Base-by-base conservation (phyloP, 2,329 filamentous ascomycete genomes). In the Microascus cirrosus region DNA sequence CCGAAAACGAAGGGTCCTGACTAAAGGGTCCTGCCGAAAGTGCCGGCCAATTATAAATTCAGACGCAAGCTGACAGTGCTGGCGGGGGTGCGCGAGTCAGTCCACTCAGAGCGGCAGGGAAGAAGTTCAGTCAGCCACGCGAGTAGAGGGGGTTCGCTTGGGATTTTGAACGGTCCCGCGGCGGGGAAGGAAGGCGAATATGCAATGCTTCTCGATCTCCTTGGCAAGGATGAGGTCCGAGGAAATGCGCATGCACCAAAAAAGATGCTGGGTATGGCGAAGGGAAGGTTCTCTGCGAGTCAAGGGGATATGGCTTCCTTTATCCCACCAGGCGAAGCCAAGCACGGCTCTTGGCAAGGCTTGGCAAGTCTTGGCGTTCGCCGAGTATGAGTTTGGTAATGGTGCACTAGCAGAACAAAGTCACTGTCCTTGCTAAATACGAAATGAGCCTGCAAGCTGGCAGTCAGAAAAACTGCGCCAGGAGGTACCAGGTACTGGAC, bases 341-440 rank as follows among this genome's bases (percentile, higher is more conserved):
- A 39, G 24, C 34, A 39, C 25, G 36, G 24, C 22, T 45, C 56
- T 58, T 54, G 56, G 56, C 56, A 32, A 34, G 15, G 48, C 56
- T 58, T 58, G 56, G 56, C 56, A 36, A 35, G 50, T 54, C 56
- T 58, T 58, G 56, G 56, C 56, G 22, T 25, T 25, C 51, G 56
- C 35, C 12, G 36, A 24, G 51, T 15, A 24, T 18, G 22, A 18
- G 51, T 28, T 52, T 22, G 48, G 45, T 52, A 39, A 52, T 52
- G 13, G 12, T n/a, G 10, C 45, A 25, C 20, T 57, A 57, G 25
- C 55, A 52, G 45, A 15, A 2, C 3, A 22, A 25, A 28, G 48
- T 52, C 22, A 13, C 25, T 34, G 24, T 24, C 10, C 24, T 32
- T 7, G 32, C 12, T 18, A 5, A 7, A 3, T 53, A 34, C 51